These are phyloP conservation scores for Zygosaccharomyces rouxii DNA, from an alignment of 805 yeast species.

Conservation along the genomic window DNA sequence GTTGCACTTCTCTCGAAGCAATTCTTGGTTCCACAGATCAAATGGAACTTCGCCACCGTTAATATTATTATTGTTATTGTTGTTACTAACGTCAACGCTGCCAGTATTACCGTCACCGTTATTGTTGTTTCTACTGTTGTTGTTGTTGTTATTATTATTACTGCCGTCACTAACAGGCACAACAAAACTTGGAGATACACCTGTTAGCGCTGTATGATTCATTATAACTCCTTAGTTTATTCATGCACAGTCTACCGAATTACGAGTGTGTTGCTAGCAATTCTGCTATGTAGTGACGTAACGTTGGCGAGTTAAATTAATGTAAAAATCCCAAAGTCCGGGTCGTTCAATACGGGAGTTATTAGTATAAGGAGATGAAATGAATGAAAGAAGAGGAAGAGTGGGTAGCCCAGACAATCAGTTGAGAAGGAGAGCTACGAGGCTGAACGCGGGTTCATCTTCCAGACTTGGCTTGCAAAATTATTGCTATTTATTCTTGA, in stretches of 20 bases:
- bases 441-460: too few relatives aligned
- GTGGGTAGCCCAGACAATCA: too few relatives aligned
- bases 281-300: not conserved
- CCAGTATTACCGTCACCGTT: not conserved
- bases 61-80: not conserved
- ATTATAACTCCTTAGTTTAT: not conserved
- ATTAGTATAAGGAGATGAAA: not conserved
- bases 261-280: not conserved
- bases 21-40: conserved; percentile 1
- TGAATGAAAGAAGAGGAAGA: too few relatives aligned
- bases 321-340: not conserved
- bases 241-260: not conserved
- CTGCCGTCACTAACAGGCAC: not conserved
- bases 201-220: not conserved
- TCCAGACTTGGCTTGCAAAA: too few relatives aligned
- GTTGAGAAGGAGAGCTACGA: too few relatives aligned
- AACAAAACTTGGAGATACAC: not conserved
- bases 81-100: not conserved
- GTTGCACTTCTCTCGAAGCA: conserved; percentile 1
- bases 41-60: not conserved
- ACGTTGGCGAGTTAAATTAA: not conserved
- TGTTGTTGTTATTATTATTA: not conserved
- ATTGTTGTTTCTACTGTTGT: not conserved
- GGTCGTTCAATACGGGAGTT: not conserved
- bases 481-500: too few relatives aligned